Evolutionary conservation across 2,329 filamentous ascomycete genomes (phyloP), one percentile per base, ranked within the genome.

Genomic region (Lachnellula arida): DNA sequence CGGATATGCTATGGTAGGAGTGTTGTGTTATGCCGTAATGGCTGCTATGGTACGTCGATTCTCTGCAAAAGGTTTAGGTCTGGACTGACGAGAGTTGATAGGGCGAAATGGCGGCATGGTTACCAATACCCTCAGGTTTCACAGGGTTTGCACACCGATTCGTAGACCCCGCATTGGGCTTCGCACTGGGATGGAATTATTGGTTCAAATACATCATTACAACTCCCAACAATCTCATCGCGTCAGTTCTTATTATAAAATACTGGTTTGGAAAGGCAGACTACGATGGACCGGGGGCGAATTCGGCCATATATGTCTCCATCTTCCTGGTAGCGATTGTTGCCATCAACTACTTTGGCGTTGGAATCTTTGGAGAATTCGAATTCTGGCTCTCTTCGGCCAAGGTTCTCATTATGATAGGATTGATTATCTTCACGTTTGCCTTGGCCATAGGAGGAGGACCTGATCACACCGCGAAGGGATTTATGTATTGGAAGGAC

Each of bases 21-120:
- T 86, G 47, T 73, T 94, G 57, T 89, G 93, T 62, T 94, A 85
- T 72, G 75, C 91, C 43, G 89, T 94, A 63, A 91, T 94, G 88
- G 85, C 85, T 56, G 86, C 82, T 55, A 81, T 94, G 55, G 65
- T 66, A 61, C 51, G 59, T 14, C 17, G 14, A 37, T n/a, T n/a
- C 23, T n/a, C 9, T 23, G 32, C 28, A 25, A 49, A 8, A 7
- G 7, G 42, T 44, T 12, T n/a, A 8, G 23, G 5, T n/a, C 23
- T 37, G 2, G 37, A 17, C 49, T 54, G 37, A 57, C 19, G 51
- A 42, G 3, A 9, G 2, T 12, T 15, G 1, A 14, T 34, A 62
- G 9, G 89, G 89, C 60, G 89, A 93, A 72, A 94, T 94, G 88
- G 88, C 89, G 8, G 82, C 89, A 51, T 94, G 88, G 87, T 72